Conservation (phyloP, 768 basidiomycete species). For the Russula griseocarnosa region DNA sequence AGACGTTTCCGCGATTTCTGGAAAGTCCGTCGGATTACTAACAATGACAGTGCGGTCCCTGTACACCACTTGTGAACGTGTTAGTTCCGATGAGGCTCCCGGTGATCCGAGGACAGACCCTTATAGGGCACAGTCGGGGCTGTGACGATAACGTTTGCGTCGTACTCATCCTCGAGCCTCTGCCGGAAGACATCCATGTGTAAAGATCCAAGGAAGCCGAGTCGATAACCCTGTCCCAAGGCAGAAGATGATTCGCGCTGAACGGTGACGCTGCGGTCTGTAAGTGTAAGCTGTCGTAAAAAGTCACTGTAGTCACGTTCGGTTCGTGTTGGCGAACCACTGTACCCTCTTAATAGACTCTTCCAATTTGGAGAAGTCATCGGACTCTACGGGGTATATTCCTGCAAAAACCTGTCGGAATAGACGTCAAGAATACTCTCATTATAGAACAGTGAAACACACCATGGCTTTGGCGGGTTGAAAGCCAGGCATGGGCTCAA, state of each 20-base stretch:
- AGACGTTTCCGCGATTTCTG: conserved; percentile 62
- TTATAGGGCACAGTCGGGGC: conserved; percentile 95
- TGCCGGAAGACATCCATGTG: conserved; percentile 98
- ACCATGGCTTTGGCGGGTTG: conserved; percentile 94
- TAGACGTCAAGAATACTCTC: background rate
- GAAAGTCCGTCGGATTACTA: conserved; percentile 95
- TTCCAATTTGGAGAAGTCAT: conserved; percentile 89
- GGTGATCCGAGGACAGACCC: conserved; percentile 41
- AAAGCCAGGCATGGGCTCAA: conserved; percentile 87
- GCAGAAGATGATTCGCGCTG: conserved; percentile 92
- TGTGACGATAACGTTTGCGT: conserved; percentile 91
- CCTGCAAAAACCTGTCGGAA: conserved; percentile 80
- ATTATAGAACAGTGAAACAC: background rate
- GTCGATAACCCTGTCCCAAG: conserved; percentile 88
- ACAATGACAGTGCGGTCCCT: conserved; percentile 56
- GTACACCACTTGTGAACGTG: conserved; percentile 65
- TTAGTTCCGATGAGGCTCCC: conserved; percentile 8
- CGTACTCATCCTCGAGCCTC: conserved; percentile 93
- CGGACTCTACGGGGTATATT: conserved; percentile 87
- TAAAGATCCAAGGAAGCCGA: conserved; percentile 92
- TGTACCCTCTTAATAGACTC: conserved; percentile 89
- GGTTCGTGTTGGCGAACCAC: conserved; percentile 22
- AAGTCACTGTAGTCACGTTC: conserved; percentile 13
- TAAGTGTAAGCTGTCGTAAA: conserved; percentile 62
- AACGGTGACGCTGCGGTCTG: conserved; percentile 83